These are phyloP conservation scores for Thelephora terrestris DNA, from an alignment of 1,284 basidiomycete species.

Conservation along the genomic window DNA sequence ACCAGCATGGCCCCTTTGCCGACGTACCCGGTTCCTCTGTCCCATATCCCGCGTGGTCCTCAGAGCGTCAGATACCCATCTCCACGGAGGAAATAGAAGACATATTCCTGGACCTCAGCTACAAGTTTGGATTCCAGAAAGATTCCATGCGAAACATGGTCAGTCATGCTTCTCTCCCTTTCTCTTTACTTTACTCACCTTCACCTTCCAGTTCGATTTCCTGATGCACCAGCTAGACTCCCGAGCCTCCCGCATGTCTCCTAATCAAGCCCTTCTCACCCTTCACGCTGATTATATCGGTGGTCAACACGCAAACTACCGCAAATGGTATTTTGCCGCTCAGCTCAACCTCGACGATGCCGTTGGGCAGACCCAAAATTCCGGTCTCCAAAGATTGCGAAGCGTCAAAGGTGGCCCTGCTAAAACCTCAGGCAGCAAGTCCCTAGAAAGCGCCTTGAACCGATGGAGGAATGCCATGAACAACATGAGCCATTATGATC, in stretches of 20 bases:
- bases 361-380: constrained; percentile 91
- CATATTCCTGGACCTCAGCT: constrained; percentile 95
- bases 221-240: constrained; percentile 97
- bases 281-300: constrained; percentile 99
- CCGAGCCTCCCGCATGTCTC: constrained; percentile 96
- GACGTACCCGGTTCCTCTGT: constrained; percentile 42
- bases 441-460: constrained; percentile 84
- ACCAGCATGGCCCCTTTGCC: constrained; percentile 42
- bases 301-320: constrained; percentile 93
- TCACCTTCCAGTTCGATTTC: constrained; percentile 74
- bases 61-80: constrained; percentile 90
- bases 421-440: constrained; percentile 65
- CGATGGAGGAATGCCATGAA: constrained; percentile 99
- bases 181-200: background rate
- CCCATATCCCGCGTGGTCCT: constrained; percentile 92
- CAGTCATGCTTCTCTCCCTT: constrained; percentile 17
- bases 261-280: constrained; percentile 90
- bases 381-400: constrained; percentile 82
- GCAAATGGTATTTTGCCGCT: constrained; percentile 99
- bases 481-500: constrained; percentile 98
- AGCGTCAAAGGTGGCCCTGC: constrained; percentile 60
- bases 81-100: constrained; percentile 99
- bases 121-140: constrained; percentile 98
- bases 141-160: constrained; percentile 91
- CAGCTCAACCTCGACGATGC: constrained; percentile 99